Evolutionary conservation across 73 alveolate species (phyloP), one percentile per base, ranked within the genome.

Genomic region (Paramecium caudatum): DNA sequence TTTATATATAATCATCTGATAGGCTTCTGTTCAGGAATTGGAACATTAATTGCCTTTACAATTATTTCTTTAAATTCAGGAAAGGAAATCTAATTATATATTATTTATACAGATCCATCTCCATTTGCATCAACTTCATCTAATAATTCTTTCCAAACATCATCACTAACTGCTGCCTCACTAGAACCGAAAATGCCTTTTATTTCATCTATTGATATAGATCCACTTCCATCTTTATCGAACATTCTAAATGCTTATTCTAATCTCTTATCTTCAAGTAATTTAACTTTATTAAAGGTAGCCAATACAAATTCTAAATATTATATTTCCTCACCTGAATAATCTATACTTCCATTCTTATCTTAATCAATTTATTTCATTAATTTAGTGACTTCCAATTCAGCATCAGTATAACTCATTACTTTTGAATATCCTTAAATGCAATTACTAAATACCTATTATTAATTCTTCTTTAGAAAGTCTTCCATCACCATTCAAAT

Each of bases 61-160:
- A 86, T 86, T 39, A 86, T 86, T 27, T 86, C 93, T 37, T 62
- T 86, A 69, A 86, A 86, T 36, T 86, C 93, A 27, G 61, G 30
- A 55, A 86, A 86, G 4, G 81, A 62, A 10, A 86, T 86, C 93
- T 86, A 30, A n/a, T n/a, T 2, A 10, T 49, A 65, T 9, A 36
- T 34, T 23, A 16, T 7, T 10, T 27, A 3, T 80, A 94, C 93
- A 16, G 81, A 81, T 23, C 97, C 97, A 90, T 94, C 97, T 27
- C 96, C 97, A 92, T 94, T 85, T 10, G 70, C 33, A 84, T 94
- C 97, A 7, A 92, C 95, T 85, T 94, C 98, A 19, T 91, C 94
- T 2, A 94, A 45, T 19, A 94, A 50, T 21, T 94, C 96, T 37
- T 93, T 69, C 96, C 96, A 94, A 9, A 94, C 91, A n/a, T 74